Base-by-base conservation (phyloP, 352 stramenopile genomes). In the Phytophthora quininea region DNA sequence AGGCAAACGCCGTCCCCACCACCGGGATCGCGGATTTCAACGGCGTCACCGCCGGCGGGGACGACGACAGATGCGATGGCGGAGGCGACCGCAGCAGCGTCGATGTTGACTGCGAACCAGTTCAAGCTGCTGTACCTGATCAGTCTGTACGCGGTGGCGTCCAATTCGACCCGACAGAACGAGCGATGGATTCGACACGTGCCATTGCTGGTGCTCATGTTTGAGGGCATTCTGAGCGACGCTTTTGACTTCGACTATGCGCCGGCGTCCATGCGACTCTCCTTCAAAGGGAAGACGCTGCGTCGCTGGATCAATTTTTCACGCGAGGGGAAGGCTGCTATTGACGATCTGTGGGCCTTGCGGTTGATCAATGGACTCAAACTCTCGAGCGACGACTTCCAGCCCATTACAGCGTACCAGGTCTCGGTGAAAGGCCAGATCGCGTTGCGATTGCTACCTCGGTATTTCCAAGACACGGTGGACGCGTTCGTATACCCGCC, bases 161-260 rank as follows among this genome's bases (percentile, higher is more conserved):
- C 94, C 29, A 89, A 91, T 55, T 89, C 88, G 49, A 85, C 84
- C 30, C 88, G 96, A 49, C 89, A 97, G 58, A 98, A 97, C 57
- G 96, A 99, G 72, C 77, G 93, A 43, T 99, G 97, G 97, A 91
- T 99, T 55, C 88, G 96, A 43, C 98, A 99, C 54, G 89, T 97
- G 27, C 92, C 97, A 45, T 70, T 99, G 33, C 86, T 98, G 42
- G 97, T 99, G 66, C 82, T 99, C 11, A 91, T 99, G 71, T 99
- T 99, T 72, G 96, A 99, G 71, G 97, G 94, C 11, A 98, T 99
- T 52, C 80, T 98, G 35, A 77, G 89, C 46, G 89, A 96, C 60
- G 90, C 97, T 27, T 83, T 99, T 46, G 90, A 98, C 65, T 99
- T 98, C 71, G 97, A 99, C 80, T 99, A 99, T 62, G 96, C 96